Base-by-base conservation (phyloP, 1,284 basidiomycete genomes). In the Schizopora paradoxa region DNA sequence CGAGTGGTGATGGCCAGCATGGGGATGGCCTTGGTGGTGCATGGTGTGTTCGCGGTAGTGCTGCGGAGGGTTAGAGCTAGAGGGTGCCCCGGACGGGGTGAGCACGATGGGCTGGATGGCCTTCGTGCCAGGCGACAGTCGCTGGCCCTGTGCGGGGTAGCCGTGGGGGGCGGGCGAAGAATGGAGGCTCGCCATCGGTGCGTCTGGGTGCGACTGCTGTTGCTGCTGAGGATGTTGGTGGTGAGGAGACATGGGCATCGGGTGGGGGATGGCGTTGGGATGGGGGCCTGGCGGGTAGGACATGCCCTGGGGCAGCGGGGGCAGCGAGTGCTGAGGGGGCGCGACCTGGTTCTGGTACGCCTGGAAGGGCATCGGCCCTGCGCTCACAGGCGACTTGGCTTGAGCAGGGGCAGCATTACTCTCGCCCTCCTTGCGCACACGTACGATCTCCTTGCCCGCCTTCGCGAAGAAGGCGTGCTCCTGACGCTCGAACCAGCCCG, bases 401-500 rank as follows among this genome's bases (percentile, higher is more conserved):
- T n/a, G n/a, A n/a, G n/a, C n/a, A n/a, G n/a, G n/a, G n/a, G n/a
- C n/a, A n/a, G n/a, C n/a, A n/a, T n/a, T n/a, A n/a, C n/a, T n/a
- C 37, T 18, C 37, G 21, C 37, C 28, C 10, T 31, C 28, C 28
- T 31, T 31, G 29, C 78, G 73, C 28, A 84, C 77, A 19, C 82
- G 76, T 25, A 86, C 74, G 54, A 86, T 83, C 62, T 86, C 83
- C 50, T 75, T 78, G 29, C 82, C 84, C 0, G 78, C 78, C 54
- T 81, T 76, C 0, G 83, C 82, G 53, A 86, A 86, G 61, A 85
- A 86, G 4, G 78, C 79, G 46, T 82, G 79, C 54, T 86, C 83
- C 60, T 86, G 80, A 1, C 73, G 69, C 51, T 77, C 74, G 60
- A 86, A 86, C 60, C 74, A 86, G 27, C 77, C 74, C 41, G 76